phyloP scores from a whole-genome alignment of 2,329 filamentous ascomycete genomes.

The Aspergillus sp. region DNA sequence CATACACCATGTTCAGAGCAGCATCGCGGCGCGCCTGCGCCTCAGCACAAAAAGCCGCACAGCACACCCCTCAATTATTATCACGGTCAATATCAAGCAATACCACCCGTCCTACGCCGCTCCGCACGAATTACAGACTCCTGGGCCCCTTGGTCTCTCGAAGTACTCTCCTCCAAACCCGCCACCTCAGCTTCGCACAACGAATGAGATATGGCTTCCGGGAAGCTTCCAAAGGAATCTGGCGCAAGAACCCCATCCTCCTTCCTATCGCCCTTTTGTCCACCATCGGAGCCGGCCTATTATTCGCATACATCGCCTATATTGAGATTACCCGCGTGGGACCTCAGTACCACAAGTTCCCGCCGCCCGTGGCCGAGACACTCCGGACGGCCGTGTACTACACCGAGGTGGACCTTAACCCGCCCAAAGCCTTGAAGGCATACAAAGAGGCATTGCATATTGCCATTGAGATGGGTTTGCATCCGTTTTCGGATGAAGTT shows the following conservation, averaged over 20 bases:
- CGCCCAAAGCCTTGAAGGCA: constrained; percentile 70
- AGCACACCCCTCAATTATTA: constrained; percentile 11
- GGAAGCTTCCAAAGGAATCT: constrained; percentile 33
- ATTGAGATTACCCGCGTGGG: constrained; percentile 37
- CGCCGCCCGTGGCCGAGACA: constrained; percentile 45
- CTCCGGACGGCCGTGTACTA: constrained; percentile 82
- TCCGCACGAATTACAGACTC: neutral
- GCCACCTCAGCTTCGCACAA: constrained; percentile 22
- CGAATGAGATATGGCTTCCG: constrained; percentile 27
- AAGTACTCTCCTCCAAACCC: constrained; percentile 9
- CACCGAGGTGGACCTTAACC: constrained; percentile 67
- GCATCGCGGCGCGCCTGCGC: constrained; percentile 23
- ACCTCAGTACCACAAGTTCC: constrained; percentile 38
- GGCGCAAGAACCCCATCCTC: constrained; percentile 38
- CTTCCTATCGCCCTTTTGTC: constrained; percentile 37
- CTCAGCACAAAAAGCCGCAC: constrained; percentile 12
- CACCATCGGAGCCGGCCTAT: constrained; percentile 24
- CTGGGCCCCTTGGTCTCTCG: neutral
- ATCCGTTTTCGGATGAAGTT: constrained; percentile 85
- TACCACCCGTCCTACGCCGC: constrained; percentile 3
- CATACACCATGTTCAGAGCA: constrained; percentile 13
- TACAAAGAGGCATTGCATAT: constrained; percentile 73
- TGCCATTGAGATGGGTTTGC: constrained; percentile 67
- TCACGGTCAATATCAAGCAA: constrained; percentile 16
- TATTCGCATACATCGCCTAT: constrained; percentile 38